Percentiles rank a stretch among this genome's conserved stretches.
Conservation (phyloP, 176 grass and related monocot genomes). For the Puccinellia tenuiflora region DNA sequence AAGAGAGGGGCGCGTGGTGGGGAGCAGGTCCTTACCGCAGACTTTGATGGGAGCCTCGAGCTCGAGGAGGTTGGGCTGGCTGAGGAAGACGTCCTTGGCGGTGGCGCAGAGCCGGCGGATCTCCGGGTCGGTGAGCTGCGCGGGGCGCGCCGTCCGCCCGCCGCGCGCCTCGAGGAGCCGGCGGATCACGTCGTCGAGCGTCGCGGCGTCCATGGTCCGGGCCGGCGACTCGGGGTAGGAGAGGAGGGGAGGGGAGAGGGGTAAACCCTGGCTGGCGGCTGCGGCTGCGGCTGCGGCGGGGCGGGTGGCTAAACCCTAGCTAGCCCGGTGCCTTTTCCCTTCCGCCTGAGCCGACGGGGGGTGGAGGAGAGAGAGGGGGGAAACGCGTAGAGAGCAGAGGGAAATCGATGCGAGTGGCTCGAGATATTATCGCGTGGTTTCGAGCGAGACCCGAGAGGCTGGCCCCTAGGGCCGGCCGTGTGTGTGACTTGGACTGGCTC, state of each 20-base stretch:
- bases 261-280: slow-evolving; percentile 19
- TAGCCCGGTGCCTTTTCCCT: neutral
- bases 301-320: slow-evolving; percentile 19
- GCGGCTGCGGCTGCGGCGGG: neutral
- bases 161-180: slow-evolving; percentile 62
- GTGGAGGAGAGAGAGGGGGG: neutral
- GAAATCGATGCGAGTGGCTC: neutral
- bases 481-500: neutral
- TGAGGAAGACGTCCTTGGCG: slow-evolving; percentile 77
- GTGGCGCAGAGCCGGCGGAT: slow-evolving; percentile 69
- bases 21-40: slow-evolving; percentile 45
- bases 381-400: neutral
- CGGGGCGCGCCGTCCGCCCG: slow-evolving; percentile 50
- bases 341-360: slow-evolving; percentile 10
- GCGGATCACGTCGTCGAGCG: slow-evolving; percentile 64
- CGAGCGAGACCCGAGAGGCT: neutral
- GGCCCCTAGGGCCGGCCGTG: neutral
- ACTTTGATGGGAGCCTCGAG: slow-evolving; percentile 94
- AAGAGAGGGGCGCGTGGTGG: neutral
- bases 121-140: slow-evolving; percentile 67
- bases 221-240: neutral
- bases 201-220: slow-evolving; percentile 50
- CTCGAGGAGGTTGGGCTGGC: slow-evolving; percentile 81
- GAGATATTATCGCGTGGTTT: neutral
- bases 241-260: neutral